A percentile compares a stretch with the other conserved stretches of the same genome.
These are phyloP conservation scores for Trichocomaceae sp. DNA, from an alignment of 2,329 filamentous ascomycete species.

Conservation along the genomic window DNA sequence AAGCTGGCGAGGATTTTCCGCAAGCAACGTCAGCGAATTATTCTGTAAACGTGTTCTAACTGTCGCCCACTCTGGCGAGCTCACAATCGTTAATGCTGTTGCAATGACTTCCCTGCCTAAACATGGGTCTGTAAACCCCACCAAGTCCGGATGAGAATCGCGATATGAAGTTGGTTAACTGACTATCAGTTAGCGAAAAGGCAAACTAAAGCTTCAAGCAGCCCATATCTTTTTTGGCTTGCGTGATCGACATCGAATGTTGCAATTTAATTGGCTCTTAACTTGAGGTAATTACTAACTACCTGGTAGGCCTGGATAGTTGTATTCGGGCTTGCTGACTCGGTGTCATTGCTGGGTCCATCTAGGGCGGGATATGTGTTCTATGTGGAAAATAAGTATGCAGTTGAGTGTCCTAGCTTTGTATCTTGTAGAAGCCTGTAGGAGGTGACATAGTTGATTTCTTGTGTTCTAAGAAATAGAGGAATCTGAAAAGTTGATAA, in stretches of 20 bases:
- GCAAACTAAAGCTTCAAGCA: neutral
- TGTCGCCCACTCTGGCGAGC: neutral
- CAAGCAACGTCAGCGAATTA: neutral
- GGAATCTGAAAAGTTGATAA: neutral
- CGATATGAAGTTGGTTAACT: neutral
- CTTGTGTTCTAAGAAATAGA: neutral
- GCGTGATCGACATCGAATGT: slow-evolving; percentile 1
- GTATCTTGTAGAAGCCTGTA: neutral
- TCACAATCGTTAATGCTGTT: neutral
- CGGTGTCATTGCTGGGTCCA: neutral
- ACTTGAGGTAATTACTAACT: too few species aligned
- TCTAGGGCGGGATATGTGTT: neutral
- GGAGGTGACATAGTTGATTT: neutral
- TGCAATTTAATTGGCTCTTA: neutral
- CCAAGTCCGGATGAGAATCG: neutral
- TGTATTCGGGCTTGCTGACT: neutral
- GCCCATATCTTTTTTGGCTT: neutral
- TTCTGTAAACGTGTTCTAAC: neutral
- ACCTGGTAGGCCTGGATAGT: too few species aligned
- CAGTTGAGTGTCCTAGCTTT: neutral
- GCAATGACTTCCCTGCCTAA: neutral
- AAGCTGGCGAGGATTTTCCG: neutral
- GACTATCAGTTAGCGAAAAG: neutral
- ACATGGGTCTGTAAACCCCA: neutral
- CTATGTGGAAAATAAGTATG: neutral